Percentiles rank a stretch among this genome's conserved stretches.
Evolutionary conservation across 2,329 filamentous ascomycete species (phyloP).

Genomic region (Neofusicoccum laricinum): DNA sequence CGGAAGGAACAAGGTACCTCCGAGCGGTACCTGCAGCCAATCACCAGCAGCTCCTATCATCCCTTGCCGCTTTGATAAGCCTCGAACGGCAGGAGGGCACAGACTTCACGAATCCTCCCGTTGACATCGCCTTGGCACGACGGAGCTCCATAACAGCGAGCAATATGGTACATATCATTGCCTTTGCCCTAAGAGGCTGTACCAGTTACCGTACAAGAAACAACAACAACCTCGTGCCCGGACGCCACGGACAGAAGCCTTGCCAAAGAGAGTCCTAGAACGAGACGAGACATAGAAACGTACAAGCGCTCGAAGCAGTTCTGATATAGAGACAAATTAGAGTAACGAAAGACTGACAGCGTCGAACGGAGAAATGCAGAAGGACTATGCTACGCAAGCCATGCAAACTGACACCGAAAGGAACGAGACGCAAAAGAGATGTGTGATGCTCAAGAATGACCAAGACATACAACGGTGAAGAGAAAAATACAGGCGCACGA

Average conservation of each 20-base stretch:
- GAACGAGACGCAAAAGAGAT: background rate
- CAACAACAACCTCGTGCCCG: background rate
- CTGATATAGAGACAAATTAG: background rate
- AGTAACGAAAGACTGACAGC: background rate
- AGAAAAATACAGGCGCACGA: background rate
- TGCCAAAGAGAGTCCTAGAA: background rate
- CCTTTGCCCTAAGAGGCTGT: background rate
- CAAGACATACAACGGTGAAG: background rate
- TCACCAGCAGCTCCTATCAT: no score
- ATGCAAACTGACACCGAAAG: slow-evolving; percentile 7
- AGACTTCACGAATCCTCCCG: background rate
- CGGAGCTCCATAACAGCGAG: background rate
- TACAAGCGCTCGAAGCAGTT: background rate
- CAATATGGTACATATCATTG: background rate
- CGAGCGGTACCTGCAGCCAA: background rate
- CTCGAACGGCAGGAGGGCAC: slow-evolving; percentile 2
- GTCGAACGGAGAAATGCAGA: background rate
- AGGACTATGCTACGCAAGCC: slow-evolving; percentile 8
- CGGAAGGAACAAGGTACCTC: background rate
- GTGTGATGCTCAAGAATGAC: background rate
- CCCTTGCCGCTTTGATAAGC: background rate
- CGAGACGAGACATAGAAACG: background rate
- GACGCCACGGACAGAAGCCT: background rate
- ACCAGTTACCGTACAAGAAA: background rate
- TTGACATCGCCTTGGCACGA: background rate